phyloP scores from a whole-genome alignment of 768 basidiomycete species.

The Psilocybe azurescens region DNA sequence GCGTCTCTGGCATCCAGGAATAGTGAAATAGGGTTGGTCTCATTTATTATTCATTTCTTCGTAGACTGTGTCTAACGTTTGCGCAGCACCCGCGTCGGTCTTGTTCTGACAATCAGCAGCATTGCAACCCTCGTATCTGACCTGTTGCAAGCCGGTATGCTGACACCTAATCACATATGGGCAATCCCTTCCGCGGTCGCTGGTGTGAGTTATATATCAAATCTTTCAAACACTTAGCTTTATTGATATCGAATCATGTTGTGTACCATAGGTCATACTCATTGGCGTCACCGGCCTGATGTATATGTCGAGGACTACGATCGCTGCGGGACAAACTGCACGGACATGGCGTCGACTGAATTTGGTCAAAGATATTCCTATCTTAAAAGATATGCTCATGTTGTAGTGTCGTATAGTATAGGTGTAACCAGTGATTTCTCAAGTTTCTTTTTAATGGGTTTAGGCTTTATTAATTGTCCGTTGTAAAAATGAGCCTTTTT shows the following conservation, averaged over 20 bases:
- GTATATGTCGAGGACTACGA: slow-evolving; percentile 22
- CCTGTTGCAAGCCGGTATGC: slow-evolving; percentile 41
- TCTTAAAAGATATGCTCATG: slow-evolving; percentile 12
- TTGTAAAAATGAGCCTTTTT: not conserved
- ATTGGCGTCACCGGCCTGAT: slow-evolving; percentile 22
- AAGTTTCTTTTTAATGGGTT: not conserved
- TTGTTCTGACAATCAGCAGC: slow-evolving; percentile 38
- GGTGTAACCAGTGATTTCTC: not conserved
- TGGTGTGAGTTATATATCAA: slow-evolving; percentile 30
- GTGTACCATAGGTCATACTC: slow-evolving; percentile 17
- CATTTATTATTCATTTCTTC: not conserved
- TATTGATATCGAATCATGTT: not conserved
- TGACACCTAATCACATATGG: slow-evolving; percentile 36
- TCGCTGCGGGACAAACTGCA: slow-evolving; percentile 14
- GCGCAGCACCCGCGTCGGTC: slow-evolving; percentile 40
- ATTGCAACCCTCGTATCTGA: slow-evolving; percentile 37
- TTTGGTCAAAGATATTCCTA: slow-evolving; percentile 12
- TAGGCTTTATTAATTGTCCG: not conserved
- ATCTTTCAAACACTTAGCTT: not conserved
- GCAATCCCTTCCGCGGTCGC: slow-evolving; percentile 38
- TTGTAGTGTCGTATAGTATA: slow-evolving; percentile 2
- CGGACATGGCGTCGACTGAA: slow-evolving; percentile 4
- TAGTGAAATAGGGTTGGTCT: slow-evolving; percentile 21
- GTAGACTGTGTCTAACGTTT: not conserved
- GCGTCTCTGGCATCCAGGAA: slow-evolving; percentile 24